Evolutionary conservation across 345 rosid species (phyloP).

Genomic region (Salix koriyanagi): DNA sequence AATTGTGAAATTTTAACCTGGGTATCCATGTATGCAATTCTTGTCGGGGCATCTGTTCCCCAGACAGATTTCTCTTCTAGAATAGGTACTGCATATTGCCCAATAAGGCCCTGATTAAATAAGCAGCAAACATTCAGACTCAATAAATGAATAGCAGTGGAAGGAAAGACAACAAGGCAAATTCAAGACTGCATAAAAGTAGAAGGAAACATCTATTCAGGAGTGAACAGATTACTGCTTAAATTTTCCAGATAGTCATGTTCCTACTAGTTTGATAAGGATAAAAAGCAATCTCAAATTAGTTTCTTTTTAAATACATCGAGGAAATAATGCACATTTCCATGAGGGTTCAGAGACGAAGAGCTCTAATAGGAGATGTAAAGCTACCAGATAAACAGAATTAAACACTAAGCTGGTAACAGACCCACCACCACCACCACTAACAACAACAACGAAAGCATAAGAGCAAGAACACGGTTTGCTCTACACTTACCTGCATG

Average conservation of each 20-base stretch:
- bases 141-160: not conserved
- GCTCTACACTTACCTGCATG: constrained; percentile 66
- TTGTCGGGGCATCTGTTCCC: constrained; percentile 98
- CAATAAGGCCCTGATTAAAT: constrained; percentile 67
- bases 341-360: too few relatives aligned
- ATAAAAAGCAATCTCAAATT: too few relatives aligned
- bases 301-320: too few relatives aligned
- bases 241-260: not conserved
- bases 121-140: not conserved
- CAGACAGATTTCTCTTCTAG: constrained; percentile 94
- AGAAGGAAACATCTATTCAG: not conserved
- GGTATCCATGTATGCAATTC: constrained; percentile 98
- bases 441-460: too few relatives aligned
- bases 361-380: too few relatives aligned
- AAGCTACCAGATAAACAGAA: too few relatives aligned
- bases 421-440: too few relatives aligned
- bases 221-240: not conserved
- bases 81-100: constrained; percentile 95
- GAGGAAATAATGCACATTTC: too few relatives aligned
- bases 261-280: too few relatives aligned
- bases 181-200: not conserved
- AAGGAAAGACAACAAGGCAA: not conserved
- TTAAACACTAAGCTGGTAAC: too few relatives aligned
- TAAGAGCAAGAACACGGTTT: too few relatives aligned
- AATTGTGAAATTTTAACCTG: constrained; percentile 46